Base-by-base conservation (phyloP, 2,329 filamentous ascomycete species). In the Aspergillus sergii region DNA sequence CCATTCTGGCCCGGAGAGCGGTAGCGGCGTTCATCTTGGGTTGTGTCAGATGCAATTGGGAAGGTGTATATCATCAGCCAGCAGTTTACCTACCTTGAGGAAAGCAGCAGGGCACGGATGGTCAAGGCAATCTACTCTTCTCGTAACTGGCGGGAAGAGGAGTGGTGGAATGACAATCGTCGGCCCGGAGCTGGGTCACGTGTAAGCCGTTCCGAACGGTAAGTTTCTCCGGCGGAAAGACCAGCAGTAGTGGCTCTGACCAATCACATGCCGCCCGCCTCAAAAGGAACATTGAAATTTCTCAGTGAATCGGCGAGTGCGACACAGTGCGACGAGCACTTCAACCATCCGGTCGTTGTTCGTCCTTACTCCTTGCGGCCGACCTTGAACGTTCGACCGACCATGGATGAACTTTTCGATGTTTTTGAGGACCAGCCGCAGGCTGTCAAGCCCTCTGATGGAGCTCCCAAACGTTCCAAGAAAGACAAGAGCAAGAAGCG, bases 331-430 rank as follows among this genome's bases (percentile, higher is more conserved):
- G 59, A 48, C 28, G 36, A 43, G 48, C 46, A 39, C 59, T 59
- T 48, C 59, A 62, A 64, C 58, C 48, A 50, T 67, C 64, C 68
- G 60, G 58, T 50, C 57, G 58, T 63, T 45, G 58, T 66, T 63
- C 64, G 48, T 60, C 56, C 46, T 57, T 51, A 28, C 63, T 58
- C 65, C 64, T 66, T 67, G 66, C 66, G 65, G 45, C 46, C 57
- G 54, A 60, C 50, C 43, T 23, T 55, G 21, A 57, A 61, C 32
- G 59, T 58, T 59, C 62, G 60, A 59, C 64, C 63, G 70, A 73
- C 64, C 63, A 92, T 91, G 89, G 90, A 93, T 79, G 91, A 93
- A 65, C 84, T 95, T 69, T 95, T 95, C 72, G 89, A 92, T 71
- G 91, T 93, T 62, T 94, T 95, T 73, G 89, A 93, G 68, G 89